Evolutionary conservation across 495 filamentous ascomycete species (phyloP).

Genomic region (Trichoderma asperelloides): DNA sequence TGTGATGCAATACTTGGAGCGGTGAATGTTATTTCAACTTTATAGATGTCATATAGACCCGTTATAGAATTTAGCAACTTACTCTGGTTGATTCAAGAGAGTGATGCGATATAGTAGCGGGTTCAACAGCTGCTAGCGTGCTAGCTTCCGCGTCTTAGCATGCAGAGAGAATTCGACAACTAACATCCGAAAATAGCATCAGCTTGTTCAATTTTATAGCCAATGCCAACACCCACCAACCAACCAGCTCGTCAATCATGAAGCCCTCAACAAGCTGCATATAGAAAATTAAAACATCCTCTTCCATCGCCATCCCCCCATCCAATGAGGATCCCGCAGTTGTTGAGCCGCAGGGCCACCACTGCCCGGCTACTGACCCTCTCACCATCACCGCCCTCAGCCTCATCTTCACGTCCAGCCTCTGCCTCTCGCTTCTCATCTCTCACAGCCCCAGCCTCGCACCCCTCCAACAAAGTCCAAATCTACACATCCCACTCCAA

Average conservation of each 20-base stretch:
- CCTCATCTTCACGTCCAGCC: neutral
- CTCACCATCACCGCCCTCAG: neutral
- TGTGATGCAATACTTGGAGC: no score
- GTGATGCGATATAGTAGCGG: no score
- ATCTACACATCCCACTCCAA: slow-evolving; percentile 68
- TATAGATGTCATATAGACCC: no score
- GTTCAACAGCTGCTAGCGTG: no score
- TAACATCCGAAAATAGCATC: no score
- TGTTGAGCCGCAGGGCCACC: neutral
- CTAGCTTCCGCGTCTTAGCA: no score
- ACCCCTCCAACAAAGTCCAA: slow-evolving; percentile 27
- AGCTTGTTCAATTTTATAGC: no score
- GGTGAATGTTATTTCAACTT: no score
- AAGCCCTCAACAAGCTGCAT: neutral
- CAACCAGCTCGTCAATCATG: no score
- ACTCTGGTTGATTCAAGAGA: no score
- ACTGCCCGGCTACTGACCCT: neutral
- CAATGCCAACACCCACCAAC: neutral
- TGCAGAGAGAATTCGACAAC: neutral
- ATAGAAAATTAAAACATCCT: neutral
- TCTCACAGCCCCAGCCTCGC: slow-evolving; percentile 16
- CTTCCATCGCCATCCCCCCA: neutral
- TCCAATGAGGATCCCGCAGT: neutral
- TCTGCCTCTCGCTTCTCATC: slow-evolving; percentile 15
- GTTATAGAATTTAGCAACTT: no score